Conservation (phyloP, 495 filamentous ascomycete genomes). For the Penicillium coprophilum region DNA sequence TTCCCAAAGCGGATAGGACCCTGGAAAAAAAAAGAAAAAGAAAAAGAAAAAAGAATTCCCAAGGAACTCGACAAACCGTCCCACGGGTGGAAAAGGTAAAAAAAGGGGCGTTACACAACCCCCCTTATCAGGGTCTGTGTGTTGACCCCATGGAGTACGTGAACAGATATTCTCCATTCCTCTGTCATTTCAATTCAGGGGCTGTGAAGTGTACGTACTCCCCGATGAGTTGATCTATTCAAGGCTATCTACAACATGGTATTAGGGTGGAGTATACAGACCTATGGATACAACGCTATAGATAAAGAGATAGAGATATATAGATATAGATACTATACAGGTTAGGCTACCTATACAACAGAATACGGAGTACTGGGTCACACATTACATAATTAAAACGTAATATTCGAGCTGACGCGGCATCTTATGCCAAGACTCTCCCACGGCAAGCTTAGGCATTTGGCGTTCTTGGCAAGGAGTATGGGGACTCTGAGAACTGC, state of each 20-base stretch:
- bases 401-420: constrained; percentile 36
- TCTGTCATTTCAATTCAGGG: constrained; percentile 33
- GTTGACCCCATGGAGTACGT: neutral
- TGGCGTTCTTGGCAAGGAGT: constrained; percentile 25
- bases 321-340: too few relatives aligned
- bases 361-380: too few relatives aligned
- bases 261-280: too few relatives aligned
- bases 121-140: constrained; percentile 23
- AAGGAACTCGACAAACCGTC: neutral
- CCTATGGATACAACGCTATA: too few relatives aligned
- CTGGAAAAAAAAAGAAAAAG: constrained; percentile 24
- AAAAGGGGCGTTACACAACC: constrained; percentile 10
- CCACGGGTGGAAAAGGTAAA: constrained; percentile 7
- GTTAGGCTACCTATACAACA: too few relatives aligned
- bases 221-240: too few relatives aligned
- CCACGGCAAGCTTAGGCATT: constrained; percentile 35
- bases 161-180: constrained; percentile 25
- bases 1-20: constrained; percentile 21
- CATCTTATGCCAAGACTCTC: constrained; percentile 26
- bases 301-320: too few relatives aligned
- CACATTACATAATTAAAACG: too few relatives aligned
- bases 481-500: neutral
- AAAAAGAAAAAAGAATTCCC: constrained; percentile 13
- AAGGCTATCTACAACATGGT: too few relatives aligned
- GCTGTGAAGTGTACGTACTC: constrained; percentile 28